Conservation (phyloP, 2,329 filamentous ascomycete species). For the Talaromyces pinophilus region DNA sequence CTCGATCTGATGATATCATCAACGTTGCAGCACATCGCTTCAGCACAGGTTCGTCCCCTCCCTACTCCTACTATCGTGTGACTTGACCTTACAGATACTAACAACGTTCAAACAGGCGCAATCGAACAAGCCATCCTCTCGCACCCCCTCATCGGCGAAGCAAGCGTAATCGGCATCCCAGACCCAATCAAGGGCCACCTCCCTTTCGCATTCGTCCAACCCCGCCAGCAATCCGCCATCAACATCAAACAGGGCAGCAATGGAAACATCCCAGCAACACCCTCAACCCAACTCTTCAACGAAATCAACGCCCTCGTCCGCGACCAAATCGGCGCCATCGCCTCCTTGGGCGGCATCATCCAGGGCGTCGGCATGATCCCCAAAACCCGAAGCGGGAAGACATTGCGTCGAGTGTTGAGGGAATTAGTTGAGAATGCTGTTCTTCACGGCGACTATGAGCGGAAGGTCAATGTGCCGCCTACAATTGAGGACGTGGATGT, state of each 20-base stretch:
- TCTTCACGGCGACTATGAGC: slow-evolving; percentile 70
- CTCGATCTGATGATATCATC: slow-evolving; percentile 78
- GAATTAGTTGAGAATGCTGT: slow-evolving; percentile 79
- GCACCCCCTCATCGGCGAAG: slow-evolving; percentile 77
- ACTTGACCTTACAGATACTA: neutral
- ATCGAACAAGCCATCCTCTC: slow-evolving; percentile 90
- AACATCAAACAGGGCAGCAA: slow-evolving; percentile 38
- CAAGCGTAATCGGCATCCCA: slow-evolving; percentile 81
- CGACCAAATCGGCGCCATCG: slow-evolving; percentile 82
- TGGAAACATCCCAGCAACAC: slow-evolving; percentile 35
- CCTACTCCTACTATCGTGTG: neutral
- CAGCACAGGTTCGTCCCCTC: slow-evolving; percentile 68
- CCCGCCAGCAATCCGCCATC: slow-evolving; percentile 47
- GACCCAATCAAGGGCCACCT: slow-evolving; percentile 86
- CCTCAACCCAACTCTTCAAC: slow-evolving; percentile 48
- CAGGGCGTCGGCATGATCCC: slow-evolving; percentile 85
- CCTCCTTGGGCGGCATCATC: slow-evolving; percentile 80
- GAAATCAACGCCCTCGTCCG: slow-evolving; percentile 61
- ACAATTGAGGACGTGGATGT: slow-evolving; percentile 81
- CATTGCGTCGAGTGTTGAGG: slow-evolving; percentile 74
- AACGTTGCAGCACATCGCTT: slow-evolving; percentile 94
- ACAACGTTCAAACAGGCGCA: slow-evolving; percentile 58
- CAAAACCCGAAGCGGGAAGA: slow-evolving; percentile 91
- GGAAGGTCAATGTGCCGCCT: slow-evolving; percentile 71
- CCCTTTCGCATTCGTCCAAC: slow-evolving; percentile 83